These are phyloP conservation scores for Endothia cerciana DNA, from an alignment of 2,329 filamentous ascomycete genomes.

Conservation along the genomic window DNA sequence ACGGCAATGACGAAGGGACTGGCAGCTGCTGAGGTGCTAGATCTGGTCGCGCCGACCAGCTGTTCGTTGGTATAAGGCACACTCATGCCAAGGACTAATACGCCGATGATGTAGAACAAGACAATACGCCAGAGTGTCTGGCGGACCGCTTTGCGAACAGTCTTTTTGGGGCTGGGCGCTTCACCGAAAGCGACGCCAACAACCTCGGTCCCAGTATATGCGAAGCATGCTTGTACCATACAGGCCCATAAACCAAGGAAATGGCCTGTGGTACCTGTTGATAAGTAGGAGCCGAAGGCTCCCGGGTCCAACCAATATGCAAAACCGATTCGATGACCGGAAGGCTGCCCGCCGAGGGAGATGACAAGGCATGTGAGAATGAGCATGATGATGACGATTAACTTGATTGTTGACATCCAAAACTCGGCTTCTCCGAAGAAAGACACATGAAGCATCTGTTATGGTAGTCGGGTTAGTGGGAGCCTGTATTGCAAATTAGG, in stretches of 20 bases:
- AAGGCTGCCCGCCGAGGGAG: no score
- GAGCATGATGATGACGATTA: conserved; percentile 34
- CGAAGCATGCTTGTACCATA: conserved; percentile 52
- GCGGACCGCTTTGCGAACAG: conserved; percentile 19
- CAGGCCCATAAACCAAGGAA: conserved; percentile 56
- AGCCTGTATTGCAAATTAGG: no score
- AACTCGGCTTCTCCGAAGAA: conserved; percentile 13
- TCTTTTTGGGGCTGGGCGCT: conserved; percentile 47
- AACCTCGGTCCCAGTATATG: conserved; percentile 55
- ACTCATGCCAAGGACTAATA: conserved; percentile 68
- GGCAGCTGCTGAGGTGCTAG: background rate
- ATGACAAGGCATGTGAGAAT: conserved; percentile 38
- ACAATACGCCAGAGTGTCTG: conserved; percentile 54
- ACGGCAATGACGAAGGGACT: conserved; percentile 16
- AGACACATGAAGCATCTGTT: conserved; percentile 7
- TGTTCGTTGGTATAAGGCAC: conserved; percentile 56
- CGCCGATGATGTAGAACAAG: conserved; percentile 69
- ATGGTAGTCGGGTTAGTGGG: no score
- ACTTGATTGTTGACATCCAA: conserved; percentile 19
- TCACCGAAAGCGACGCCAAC: conserved; percentile 53
- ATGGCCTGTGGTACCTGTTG: conserved; percentile 38
- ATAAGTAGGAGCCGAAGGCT: no score
- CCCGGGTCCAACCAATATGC: no score
- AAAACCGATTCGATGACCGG: no score
- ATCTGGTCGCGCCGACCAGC: background rate